Percentiles rank a stretch among this genome's conserved stretches.
These are phyloP conservation scores for Rhodotorula diobovata DNA, from an alignment of 768 basidiomycete species.

Conservation along the genomic window DNA sequence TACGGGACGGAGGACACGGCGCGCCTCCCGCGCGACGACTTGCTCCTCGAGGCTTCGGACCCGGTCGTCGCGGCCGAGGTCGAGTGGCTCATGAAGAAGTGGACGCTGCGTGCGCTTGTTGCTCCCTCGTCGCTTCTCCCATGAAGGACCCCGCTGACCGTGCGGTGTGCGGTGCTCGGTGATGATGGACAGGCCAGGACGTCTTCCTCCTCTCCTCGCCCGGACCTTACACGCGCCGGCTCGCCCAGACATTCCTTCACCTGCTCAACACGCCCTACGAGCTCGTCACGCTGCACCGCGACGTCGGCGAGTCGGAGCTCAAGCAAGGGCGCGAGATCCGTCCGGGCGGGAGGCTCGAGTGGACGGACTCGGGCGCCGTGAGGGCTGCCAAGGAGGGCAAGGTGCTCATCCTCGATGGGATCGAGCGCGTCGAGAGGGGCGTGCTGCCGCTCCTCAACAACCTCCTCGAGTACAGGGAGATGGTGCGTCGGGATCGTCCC, in stretches of 20 bases:
- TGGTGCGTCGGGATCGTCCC: neutral
- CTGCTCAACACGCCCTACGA: slow-evolving; percentile 30
- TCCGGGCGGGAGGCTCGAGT: slow-evolving; percentile 21
- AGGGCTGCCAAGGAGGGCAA: slow-evolving; percentile 26
- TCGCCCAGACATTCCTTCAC: slow-evolving; percentile 30
- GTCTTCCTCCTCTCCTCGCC: slow-evolving; percentile 24
- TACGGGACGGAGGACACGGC: slow-evolving; percentile 6
- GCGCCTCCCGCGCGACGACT: slow-evolving; percentile 1
- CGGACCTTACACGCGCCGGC: slow-evolving; percentile 22
- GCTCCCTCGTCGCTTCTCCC: neutral
- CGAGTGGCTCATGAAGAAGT: slow-evolving; percentile 25
- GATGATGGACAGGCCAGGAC: slow-evolving; percentile 36
- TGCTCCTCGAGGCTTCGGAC: slow-evolving; percentile 1
- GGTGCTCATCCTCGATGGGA: slow-evolving; percentile 28
- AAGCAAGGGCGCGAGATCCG: slow-evolving; percentile 33
- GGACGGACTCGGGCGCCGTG: slow-evolving; percentile 11
- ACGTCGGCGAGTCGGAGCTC: slow-evolving; percentile 29
- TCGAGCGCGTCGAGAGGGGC: slow-evolving; percentile 36
- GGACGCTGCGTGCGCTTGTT: neutral
- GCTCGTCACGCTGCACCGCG: slow-evolving; percentile 28
- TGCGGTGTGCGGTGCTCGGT: too few relatives aligned
- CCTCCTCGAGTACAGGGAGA: slow-evolving; percentile 35
- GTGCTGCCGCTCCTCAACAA: slow-evolving; percentile 35
- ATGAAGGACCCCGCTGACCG: neutral
- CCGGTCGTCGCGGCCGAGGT: neutral